These are phyloP conservation scores for Evansstolkia leycettana DNA, from an alignment of 495 filamentous ascomycete species.

Conservation along the genomic window DNA sequence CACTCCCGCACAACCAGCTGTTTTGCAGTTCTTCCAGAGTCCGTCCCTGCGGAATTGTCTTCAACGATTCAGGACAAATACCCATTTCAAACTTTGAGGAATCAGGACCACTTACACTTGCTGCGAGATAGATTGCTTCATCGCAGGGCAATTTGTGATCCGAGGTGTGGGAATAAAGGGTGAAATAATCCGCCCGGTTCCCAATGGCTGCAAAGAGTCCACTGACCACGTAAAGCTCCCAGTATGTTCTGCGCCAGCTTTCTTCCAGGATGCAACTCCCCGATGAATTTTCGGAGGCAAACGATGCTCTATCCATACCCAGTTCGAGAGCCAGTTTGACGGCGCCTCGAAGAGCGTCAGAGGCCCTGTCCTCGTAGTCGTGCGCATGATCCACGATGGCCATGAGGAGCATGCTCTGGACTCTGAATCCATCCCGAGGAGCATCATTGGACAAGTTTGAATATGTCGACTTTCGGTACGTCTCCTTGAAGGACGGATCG, in stretches of 20 bases:
- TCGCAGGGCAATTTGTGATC: constrained; percentile 17
- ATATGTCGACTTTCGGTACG: constrained; percentile 45
- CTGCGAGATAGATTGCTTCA: constrained; percentile 7
- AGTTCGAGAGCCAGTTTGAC: constrained; percentile 54
- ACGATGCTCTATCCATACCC: constrained; percentile 47
- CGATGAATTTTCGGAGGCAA: constrained; percentile 19
- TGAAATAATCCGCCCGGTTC: constrained; percentile 9
- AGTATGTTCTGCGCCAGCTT: constrained; percentile 72
- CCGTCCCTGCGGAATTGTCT: too few relatives aligned
- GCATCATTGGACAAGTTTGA: constrained; percentile 34
- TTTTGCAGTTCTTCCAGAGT: constrained; percentile 6
- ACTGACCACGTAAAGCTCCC: constrained; percentile 69
- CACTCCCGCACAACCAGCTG: constrained; percentile 3
- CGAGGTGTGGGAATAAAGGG: constrained; percentile 18
- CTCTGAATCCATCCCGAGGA: constrained; percentile 47
- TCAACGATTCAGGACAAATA: too few relatives aligned
- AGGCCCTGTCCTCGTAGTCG: constrained; percentile 45
- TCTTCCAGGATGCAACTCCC: constrained; percentile 47
- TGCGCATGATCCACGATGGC: constrained; percentile 56
- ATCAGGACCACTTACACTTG: background rate
- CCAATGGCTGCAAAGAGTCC: constrained; percentile 23
- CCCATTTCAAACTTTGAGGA: constrained; percentile 1
- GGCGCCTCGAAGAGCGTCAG: constrained; percentile 47
- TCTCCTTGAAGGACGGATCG: constrained; percentile 19
- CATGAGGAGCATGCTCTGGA: constrained; percentile 60